Evolutionary conservation across 495 filamentous ascomycete species (phyloP), one percentile per base, ranked within the genome.

Genomic region (Aspergillus biplanus): DNA sequence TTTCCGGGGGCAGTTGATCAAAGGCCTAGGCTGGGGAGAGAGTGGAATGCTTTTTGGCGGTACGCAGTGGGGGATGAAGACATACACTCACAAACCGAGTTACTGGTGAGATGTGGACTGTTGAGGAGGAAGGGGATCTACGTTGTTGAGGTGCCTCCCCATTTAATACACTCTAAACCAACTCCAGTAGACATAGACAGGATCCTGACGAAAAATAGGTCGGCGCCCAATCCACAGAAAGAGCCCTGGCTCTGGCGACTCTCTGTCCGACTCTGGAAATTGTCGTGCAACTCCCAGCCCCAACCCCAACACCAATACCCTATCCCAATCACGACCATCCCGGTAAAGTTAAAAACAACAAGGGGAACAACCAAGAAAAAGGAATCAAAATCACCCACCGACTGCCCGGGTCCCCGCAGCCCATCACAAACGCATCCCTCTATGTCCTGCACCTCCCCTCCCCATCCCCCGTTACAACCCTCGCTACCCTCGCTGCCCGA

Each of bases 361-460:
- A 13, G 6, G 64, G 16, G 27, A n/a, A 18, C 13, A 57, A 16
- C 18, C 21, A 27, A 1, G 21, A 27, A 27, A 27, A 27, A 4
- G 54, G 67, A 34, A 71, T 72, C 35, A 66, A 58, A 7, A 31
- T 75, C 12, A 58, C 69, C 34, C 44, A 69, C 37, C 64, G 73
- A 0, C 31, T 42, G 1, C 64, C 58, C 7, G 72, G 61, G 15
- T 33, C 65, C 7, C 66, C 55, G 12, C 75, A 78, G 61, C 57
- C 61, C 0, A 67, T 73, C n/a, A 31, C 53, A 3, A 69, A 71
- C 60, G 75, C 74, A 4, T 66, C 72, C 3, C 57, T 78, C 16
- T 78, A 73, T 65, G 70, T 78, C 59, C 50, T 78, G 2, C 65
- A 63, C 47, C 57, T 74, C 9, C 67, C 72, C 32, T 60, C 62